Evolutionary conservation across 169 alveolate species (phyloP).

Genomic region (Eimeria falciformis): DNA sequence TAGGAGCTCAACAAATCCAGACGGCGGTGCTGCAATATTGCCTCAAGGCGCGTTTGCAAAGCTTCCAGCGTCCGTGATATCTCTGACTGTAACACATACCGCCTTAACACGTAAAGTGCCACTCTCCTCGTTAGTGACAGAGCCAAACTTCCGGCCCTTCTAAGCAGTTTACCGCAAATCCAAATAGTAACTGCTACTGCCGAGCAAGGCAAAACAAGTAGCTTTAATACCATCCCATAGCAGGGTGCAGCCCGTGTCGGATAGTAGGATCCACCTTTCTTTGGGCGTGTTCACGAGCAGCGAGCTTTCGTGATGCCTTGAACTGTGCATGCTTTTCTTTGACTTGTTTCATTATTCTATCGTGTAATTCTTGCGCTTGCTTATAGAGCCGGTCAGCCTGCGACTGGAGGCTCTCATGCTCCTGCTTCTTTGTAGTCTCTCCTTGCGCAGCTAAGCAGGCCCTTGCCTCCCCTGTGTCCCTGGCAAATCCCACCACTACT

Average conservation of each 20-base stretch:
- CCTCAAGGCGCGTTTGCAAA: constrained; percentile 52
- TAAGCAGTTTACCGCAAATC: no score
- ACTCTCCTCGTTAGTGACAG: not conserved
- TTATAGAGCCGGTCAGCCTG: constrained; percentile 47
- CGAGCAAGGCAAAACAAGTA: no score
- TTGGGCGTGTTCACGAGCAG: constrained; percentile 25
- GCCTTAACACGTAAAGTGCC: not conserved
- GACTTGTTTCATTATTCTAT: constrained; percentile 40
- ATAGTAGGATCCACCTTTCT: constrained; percentile 7
- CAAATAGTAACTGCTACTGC: no score
- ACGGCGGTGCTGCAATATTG: constrained; percentile 65
- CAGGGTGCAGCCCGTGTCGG: no score
- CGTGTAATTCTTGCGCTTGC: constrained; percentile 53
- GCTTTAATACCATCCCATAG: no score
- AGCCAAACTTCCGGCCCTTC: no score
- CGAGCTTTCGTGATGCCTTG: constrained; percentile 15
- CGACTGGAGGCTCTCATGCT: constrained; percentile 41
- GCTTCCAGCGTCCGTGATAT: constrained; percentile 19
- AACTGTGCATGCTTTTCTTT: constrained; percentile 31
- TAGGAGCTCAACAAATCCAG: constrained; percentile 47
- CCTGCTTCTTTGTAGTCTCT: not conserved
- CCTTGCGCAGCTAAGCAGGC: constrained; percentile 12
- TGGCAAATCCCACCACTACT: constrained; percentile 49
- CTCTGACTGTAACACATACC: not conserved
- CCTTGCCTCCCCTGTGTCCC: not conserved